Conservation (phyloP, 2,329 filamentous ascomycete species). For the Xylogone sp. region DNA sequence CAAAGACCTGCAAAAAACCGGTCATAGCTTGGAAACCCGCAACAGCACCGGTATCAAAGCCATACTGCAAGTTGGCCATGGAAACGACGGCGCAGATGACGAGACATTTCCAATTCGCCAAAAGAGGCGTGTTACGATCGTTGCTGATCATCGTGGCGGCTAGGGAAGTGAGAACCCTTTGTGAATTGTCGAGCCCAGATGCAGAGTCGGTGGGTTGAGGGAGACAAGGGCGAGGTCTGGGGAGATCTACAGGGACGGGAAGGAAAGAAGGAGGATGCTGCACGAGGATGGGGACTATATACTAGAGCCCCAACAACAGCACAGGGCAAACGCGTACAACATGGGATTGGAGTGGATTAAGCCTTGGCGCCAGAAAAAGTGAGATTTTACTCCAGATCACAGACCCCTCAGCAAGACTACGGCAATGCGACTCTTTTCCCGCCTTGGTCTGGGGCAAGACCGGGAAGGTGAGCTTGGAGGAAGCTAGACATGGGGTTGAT, state of each 20-base stretch:
- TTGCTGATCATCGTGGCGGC: neutral
- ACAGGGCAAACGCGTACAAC: no score
- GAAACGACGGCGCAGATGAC: slow-evolving; percentile 21
- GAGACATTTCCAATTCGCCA: slow-evolving; percentile 22
- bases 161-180: neutral
- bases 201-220: neutral
- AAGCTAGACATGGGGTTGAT: no score
- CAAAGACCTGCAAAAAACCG: slow-evolving; percentile 20
- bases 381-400: no score
- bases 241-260: neutral
- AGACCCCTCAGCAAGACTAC: no score
- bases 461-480: no score
- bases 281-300: neutral
- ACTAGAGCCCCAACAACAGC: no score
- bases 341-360: no score
- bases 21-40: slow-evolving; percentile 14
- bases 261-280: neutral
- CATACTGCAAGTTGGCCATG: slow-evolving; percentile 21
- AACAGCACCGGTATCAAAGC: slow-evolving; percentile 14
- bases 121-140: slow-evolving; percentile 16
- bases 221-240: neutral
- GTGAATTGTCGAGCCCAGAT: neutral
- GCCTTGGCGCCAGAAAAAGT: no score
- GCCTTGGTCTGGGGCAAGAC: no score
- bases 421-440: no score